Evolutionary conservation across 2,329 filamentous ascomycete species (phyloP).

Genomic region (Lojkania enalia): DNA sequence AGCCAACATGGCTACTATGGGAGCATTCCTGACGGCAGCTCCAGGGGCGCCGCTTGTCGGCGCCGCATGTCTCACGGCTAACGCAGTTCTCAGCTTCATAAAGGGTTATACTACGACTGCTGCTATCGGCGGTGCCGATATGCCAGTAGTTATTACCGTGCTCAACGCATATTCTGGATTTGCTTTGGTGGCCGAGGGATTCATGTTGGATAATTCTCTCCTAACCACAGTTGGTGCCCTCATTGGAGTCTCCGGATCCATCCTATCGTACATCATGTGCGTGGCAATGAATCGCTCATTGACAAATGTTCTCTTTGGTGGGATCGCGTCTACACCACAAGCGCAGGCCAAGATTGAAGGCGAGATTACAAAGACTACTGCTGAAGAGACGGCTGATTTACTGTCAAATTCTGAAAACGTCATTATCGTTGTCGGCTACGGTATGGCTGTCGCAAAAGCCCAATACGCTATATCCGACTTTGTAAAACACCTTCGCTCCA

Average conservation of each 20-base stretch:
- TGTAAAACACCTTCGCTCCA: constrained; percentile 70
- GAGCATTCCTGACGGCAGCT: constrained; percentile 78
- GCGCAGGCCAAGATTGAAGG: constrained; percentile 77
- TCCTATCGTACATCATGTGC: constrained; percentile 70
- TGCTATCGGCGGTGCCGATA: constrained; percentile 89
- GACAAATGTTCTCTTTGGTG: constrained; percentile 88
- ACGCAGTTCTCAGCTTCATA: constrained; percentile 75
- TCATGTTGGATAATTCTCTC: constrained; percentile 87
- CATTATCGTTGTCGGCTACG: constrained; percentile 86
- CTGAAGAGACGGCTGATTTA: constrained; percentile 79
- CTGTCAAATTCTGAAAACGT: constrained; percentile 78
- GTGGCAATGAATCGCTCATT: constrained; percentile 89
- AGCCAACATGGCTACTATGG: constrained; percentile 80
- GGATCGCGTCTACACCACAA: constrained; percentile 67
- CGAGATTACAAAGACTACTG: constrained; percentile 72
- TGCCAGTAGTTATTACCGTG: constrained; percentile 90
- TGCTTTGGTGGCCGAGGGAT: constrained; percentile 83
- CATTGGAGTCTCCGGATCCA: constrained; percentile 86
- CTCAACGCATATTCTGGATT: constrained; percentile 91
- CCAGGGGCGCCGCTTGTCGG: constrained; percentile 79
- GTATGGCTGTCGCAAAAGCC: constrained; percentile 92
- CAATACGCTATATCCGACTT: constrained; percentile 90
- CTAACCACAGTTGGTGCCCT: constrained; percentile 83
- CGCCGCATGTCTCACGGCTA: constrained; percentile 75
- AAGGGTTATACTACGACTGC: constrained; percentile 88